These are phyloP conservation scores for Takashimella koratensis DNA, from an alignment of 1,284 basidiomycete genomes.

Conservation along the genomic window DNA sequence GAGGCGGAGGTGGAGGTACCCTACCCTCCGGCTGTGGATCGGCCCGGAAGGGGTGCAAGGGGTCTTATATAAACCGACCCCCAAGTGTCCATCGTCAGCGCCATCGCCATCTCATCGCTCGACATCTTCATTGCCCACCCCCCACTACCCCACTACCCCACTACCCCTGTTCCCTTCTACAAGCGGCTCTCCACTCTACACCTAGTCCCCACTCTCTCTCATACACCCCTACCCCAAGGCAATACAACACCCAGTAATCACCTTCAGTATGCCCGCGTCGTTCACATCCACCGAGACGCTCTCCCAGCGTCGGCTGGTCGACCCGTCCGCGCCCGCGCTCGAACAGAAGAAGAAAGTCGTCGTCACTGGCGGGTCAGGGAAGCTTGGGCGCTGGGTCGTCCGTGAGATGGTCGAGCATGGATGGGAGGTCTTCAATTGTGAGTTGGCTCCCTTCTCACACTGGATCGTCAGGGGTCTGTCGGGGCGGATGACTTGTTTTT, in stretches of 20 bases:
- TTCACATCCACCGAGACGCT: conserved; percentile 19
- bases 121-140: too few relatives aligned
- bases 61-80: too few relatives aligned
- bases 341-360: conserved; percentile 31
- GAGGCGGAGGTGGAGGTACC: background rate
- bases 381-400: conserved; percentile 42
- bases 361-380: conserved; percentile 45
- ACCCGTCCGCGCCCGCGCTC: conserved; percentile 13
- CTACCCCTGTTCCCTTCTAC: too few relatives aligned
- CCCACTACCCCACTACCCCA: too few relatives aligned
- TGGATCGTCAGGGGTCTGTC: too few relatives aligned
- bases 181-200: too few relatives aligned
- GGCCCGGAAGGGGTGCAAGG: too few relatives aligned
- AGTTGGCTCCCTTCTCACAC: too few relatives aligned
- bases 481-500: background rate
- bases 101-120: too few relatives aligned
- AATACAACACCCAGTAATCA: background rate
- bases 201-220: too few relatives aligned
- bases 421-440: conserved; percentile 32
- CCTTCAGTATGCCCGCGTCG: conserved; percentile 13
- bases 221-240: too few relatives aligned
- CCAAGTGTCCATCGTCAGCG: too few relatives aligned
- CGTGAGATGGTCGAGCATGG: conserved; percentile 41
- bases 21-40: background rate
- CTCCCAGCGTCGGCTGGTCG: conserved; percentile 18